phyloP scores from a whole-genome alignment of 2,329 filamentous ascomycete genomes.

The Paecilomyces formosus region DNA sequence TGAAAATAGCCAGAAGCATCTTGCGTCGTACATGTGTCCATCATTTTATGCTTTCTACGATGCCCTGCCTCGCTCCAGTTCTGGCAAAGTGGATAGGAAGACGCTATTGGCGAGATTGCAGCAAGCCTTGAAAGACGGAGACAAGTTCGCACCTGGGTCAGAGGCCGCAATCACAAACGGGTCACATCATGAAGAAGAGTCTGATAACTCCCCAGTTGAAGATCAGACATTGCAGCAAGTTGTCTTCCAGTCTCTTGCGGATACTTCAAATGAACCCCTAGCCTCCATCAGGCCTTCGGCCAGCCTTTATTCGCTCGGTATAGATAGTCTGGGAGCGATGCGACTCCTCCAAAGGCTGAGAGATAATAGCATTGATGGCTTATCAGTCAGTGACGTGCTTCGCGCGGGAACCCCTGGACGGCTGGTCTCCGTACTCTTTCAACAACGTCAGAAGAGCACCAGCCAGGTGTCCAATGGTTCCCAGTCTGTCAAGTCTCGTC shows the following conservation, averaged over 20 bases:
- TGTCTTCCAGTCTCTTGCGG: conserved; percentile 10
- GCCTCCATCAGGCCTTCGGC: conserved; percentile 10
- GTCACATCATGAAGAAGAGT: conserved; percentile 4
- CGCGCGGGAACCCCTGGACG: conserved; percentile 17
- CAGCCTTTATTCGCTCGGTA: conserved; percentile 17
- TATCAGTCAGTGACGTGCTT: conserved; percentile 22
- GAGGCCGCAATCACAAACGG: background rate
- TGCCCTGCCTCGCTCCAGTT: conserved; percentile 15
- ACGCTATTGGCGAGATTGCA: conserved; percentile 10
- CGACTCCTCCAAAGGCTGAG: conserved; percentile 22
- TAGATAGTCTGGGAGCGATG: conserved; percentile 32
- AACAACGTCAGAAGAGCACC: conserved; percentile 1
- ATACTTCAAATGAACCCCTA: conserved; percentile 8
- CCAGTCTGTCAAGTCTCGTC: background rate
- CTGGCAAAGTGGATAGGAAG: conserved; percentile 20
- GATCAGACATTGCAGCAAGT: conserved; percentile 6
- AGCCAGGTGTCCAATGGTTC: background rate
- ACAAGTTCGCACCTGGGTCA: conserved; percentile 2
- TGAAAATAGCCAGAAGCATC: conserved; percentile 7
- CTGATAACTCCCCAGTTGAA: background rate
- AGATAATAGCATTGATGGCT: conserved; percentile 15
- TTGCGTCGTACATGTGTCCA: conserved; percentile 18
- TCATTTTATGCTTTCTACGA: conserved; percentile 15
- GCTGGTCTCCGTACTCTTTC: conserved; percentile 12
- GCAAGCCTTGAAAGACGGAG: background rate